These are phyloP conservation scores for Tetrapisispora arboricola DNA, from an alignment of 805 yeast genomes.

Conservation along the genomic window DNA sequence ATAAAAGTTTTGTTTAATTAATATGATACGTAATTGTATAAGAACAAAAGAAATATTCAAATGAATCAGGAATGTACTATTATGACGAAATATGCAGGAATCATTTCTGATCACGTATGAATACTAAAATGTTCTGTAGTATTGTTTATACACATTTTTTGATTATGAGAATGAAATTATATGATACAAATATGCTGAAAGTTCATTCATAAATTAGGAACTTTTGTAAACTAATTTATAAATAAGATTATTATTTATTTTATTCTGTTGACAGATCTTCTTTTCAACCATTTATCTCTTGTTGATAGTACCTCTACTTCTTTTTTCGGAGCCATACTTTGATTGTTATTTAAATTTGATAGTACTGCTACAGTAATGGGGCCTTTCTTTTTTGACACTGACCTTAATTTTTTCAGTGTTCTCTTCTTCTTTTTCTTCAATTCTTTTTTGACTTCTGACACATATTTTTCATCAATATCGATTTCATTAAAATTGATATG, in stretches of 20 bases:
- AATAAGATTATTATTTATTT: constrained; percentile 4
- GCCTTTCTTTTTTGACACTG: constrained; percentile 28
- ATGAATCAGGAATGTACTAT: too few relatives aligned
- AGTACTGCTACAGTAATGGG: constrained; percentile 34
- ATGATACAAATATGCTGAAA: background rate
- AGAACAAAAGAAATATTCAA: too few relatives aligned
- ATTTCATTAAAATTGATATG: constrained; percentile 30
- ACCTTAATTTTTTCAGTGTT: constrained; percentile 26
- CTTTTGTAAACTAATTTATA: background rate
- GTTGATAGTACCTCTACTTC: constrained; percentile 18
- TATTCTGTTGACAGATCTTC: constrained; percentile 23
- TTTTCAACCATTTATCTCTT: constrained; percentile 28
- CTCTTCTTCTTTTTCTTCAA: constrained; percentile 24
- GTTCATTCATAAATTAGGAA: background rate
- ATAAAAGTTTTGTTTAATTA: constrained; percentile 1
- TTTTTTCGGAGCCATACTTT: constrained; percentile 23
- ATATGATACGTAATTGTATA: background rate
- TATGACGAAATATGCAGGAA: too few relatives aligned
- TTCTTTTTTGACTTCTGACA: constrained; percentile 10
- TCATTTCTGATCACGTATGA: too few relatives aligned
- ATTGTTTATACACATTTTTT: too few relatives aligned
- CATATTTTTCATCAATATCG: constrained; percentile 12
- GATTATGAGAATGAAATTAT: too few relatives aligned
- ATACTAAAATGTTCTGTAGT: too few relatives aligned
- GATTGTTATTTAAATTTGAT: constrained; percentile 7